phyloP scores from a whole-genome alignment of 495 filamentous ascomycete genomes.

The Cenococcum geophilum region DNA sequence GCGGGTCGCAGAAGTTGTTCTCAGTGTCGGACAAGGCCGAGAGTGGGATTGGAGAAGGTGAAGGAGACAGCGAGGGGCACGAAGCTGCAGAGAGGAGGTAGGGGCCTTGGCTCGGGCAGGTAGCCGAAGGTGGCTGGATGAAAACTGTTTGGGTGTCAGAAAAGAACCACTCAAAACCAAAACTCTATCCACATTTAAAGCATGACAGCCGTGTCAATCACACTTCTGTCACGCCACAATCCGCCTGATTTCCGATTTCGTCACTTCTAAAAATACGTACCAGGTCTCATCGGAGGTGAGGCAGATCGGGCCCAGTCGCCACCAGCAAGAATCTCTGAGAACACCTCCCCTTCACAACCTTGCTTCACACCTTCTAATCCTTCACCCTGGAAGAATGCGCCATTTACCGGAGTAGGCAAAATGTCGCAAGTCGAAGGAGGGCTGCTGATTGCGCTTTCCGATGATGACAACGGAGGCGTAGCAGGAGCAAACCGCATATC shows the following conservation, averaged over 20 bases:
- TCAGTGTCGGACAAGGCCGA: slow-evolving; percentile 63
- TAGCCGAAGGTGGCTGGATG: slow-evolving; percentile 57
- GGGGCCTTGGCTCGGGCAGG: slow-evolving; percentile 50
- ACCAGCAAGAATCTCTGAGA: slow-evolving; percentile 68
- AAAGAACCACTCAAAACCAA: slow-evolving; percentile 4
- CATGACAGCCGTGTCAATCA: background rate
- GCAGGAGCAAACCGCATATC: slow-evolving; percentile 74
- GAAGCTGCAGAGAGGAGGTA: slow-evolving; percentile 67
- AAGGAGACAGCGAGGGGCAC: slow-evolving; percentile 83
- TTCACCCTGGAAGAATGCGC: slow-evolving; percentile 68
- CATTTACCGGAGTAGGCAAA: slow-evolving; percentile 75
- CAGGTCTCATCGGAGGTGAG: slow-evolving; percentile 88
- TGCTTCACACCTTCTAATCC: slow-evolving; percentile 76
- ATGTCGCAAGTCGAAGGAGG: slow-evolving; percentile 70
- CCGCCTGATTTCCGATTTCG: background rate
- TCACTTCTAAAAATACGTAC: slow-evolving; percentile 52
- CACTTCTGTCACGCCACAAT: background rate
- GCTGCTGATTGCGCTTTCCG: slow-evolving; percentile 79
- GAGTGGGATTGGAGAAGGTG: slow-evolving; percentile 72
- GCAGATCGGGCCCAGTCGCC: slow-evolving; percentile 69
- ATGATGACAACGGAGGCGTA: slow-evolving; percentile 81
- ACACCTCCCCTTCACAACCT: slow-evolving; percentile 66
- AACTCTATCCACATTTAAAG: background rate
- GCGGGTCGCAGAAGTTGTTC: slow-evolving; percentile 86
- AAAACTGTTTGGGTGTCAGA: slow-evolving; percentile 54